Evolutionary conservation across 768 basidiomycete species (phyloP).

Genomic region (Lyophyllum atratum): DNA sequence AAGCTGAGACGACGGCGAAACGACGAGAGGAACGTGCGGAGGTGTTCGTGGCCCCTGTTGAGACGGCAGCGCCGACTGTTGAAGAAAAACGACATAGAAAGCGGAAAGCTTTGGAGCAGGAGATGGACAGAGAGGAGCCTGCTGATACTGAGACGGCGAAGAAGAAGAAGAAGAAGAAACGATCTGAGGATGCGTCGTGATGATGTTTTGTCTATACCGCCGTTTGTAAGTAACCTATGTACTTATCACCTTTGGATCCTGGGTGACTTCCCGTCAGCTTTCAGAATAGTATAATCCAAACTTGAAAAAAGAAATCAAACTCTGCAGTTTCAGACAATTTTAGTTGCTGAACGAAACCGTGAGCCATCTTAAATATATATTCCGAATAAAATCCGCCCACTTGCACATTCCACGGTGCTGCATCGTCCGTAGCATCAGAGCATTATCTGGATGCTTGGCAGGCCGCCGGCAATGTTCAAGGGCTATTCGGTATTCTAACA

Average conservation of each 20-base stretch:
- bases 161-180: slow-evolving; percentile 36
- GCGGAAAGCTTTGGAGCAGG: slow-evolving; percentile 40
- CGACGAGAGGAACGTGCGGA: slow-evolving; percentile 82
- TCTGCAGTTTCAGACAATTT: too few species aligned
- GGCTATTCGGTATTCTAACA: too few species aligned
- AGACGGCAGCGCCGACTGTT: slow-evolving; percentile 69
- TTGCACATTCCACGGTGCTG: too few species aligned
- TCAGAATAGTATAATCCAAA: too few species aligned
- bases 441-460: too few species aligned
- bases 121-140: slow-evolving; percentile 24
- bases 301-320: too few species aligned
- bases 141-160: slow-evolving; percentile 23
- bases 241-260: background rate
- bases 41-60: slow-evolving; percentile 86
- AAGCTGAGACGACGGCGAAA: slow-evolving; percentile 73
- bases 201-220: background rate
- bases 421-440: too few species aligned
- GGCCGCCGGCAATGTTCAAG: too few species aligned
- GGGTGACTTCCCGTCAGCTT: background rate
- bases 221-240: slow-evolving; percentile 4
- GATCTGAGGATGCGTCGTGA: slow-evolving; percentile 21
- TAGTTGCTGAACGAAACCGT: too few species aligned
- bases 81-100: slow-evolving; percentile 74
- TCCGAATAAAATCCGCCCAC: too few species aligned
- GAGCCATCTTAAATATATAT: too few species aligned